Evolutionary conservation across 768 basidiomycete species (phyloP), one percentile per base, ranked within the genome.

Genomic region (Sarcomyxa edulis): DNA sequence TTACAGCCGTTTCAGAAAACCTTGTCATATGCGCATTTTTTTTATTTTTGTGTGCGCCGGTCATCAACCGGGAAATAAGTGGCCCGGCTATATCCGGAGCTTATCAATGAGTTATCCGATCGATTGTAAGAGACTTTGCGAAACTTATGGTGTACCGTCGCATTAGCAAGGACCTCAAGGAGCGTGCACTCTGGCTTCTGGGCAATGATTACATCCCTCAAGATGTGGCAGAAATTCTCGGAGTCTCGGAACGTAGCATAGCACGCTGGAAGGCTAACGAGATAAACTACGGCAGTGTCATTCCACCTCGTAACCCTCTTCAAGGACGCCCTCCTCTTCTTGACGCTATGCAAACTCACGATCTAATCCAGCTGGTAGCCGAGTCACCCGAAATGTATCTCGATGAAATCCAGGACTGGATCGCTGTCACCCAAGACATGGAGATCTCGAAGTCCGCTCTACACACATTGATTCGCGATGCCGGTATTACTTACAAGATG

Each of bases 321-420:
- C 43, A 15, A 7, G 38, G 43, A 6, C 26, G 39, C 26, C 37
- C 32, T 3, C 38, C 37, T 10, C 28, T 35, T n/a, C 25, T 44
- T 10, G 40, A 44, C 32, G 4, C 43, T 1, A 31, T 32, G 8
- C 35, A 37, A 19, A 39, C 37, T 6, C 32, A 39, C 27, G 38
- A 44, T 15, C 28, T 44, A 10, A 11, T 39, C 14, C 42, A 32
- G 2, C n/a, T 33, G 11, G 11, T 33, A 12, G 10, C 21, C 6
- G 45, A 53, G 18, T 32, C 46, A 18, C 50, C 51, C 15, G 40
- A 42, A 29, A 40, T 49, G 35, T 51, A 41, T 39, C 45, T 52
- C n/a, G 51, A 54, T 41, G 51, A 52, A 19, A 44, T 54, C 23
- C 37, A 26, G 32, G 48, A 49, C 10, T 54, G 52, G 52, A 15